These are phyloP conservation scores for Sonneratia alba DNA, from an alignment of 345 rosid genomes.

Conservation along the genomic window DNA sequence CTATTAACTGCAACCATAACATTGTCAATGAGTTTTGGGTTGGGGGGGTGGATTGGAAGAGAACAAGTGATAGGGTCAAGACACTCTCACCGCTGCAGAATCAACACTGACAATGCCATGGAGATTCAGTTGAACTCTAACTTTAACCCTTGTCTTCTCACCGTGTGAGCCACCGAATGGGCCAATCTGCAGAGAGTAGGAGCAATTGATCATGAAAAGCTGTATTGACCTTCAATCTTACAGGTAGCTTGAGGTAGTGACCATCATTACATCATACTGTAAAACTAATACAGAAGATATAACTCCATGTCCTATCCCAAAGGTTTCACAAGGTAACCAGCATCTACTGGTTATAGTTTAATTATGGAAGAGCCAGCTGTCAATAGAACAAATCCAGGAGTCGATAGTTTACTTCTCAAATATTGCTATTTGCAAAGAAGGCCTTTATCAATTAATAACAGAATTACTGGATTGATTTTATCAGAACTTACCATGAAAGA, in stretches of 20 bases:
- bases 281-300: not conserved
- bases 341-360: not conserved
- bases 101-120: slow-evolving; percentile 41
- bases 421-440: not conserved
- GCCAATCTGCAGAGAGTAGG: slow-evolving; percentile 33
- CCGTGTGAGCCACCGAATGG: slow-evolving; percentile 27
- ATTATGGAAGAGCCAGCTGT: not conserved
- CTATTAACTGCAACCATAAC: slow-evolving; percentile 32
- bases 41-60: not conserved
- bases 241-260: not conserved
- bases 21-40: not conserved
- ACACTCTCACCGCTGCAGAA: slow-evolving; percentile 33
- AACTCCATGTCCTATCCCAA: not conserved
- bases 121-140: slow-evolving; percentile 38
- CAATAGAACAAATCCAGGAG: not conserved
- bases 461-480: not conserved
- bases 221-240: not conserved
- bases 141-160: slow-evolving; percentile 40
- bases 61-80: not conserved
- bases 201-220: not conserved
- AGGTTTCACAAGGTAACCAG: not conserved
- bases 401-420: not conserved
- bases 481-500: slow-evolving; percentile 28
- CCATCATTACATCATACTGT: not conserved
- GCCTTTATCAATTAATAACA: not conserved